Base-by-base conservation (phyloP, 345 rosid genomes). In the Populus ilicifolia region DNA sequence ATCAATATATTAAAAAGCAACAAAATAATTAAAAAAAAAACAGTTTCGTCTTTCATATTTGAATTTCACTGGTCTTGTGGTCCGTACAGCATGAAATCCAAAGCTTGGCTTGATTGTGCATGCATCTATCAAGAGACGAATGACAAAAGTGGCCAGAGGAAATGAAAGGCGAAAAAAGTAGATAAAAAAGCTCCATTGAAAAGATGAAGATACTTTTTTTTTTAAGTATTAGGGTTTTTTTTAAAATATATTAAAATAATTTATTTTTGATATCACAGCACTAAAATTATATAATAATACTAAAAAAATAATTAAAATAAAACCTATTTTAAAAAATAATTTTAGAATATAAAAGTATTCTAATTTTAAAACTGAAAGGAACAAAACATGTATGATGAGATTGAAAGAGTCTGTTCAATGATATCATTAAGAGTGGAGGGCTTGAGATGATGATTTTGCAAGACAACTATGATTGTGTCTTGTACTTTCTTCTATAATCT, bases 381-480 rank as follows among this genome's bases (percentile, higher is more conserved):
- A 44, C 74, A 75, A 8, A 27, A 20, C 50, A 67, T 56, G 43
- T 27, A 80, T 80, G 80, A 82, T 80, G 80, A 77, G 74, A 67
- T 11, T 75, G 52, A 21, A 67, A 27, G 78, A 70, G 25, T 74
- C 65, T 46, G 63, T 35, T 73, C 29, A 67, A 82, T 67, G 77
- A 73, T 9, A 77, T 77, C 77, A 77, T 74, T 39, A 52, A 48
- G 77, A 72, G 78, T 5, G 77, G 82, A 75, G 80, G 85, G 80
- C 61, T 76, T 77, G 72, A 62, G 80, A 66, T 72, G 46, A 84
- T 84, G 87, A 86, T 85, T 81, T 81, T 80, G 74, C 76, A 79
- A 81, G 89, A 83, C 72, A 79, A 62, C 30, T 65, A 87, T 88
- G 76, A 88, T 88, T 83, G 78, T 89, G 91, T 91, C 84, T 79